phyloP scores from a whole-genome alignment of 805 yeast species.

The Cyberlindnera galapagoensis region DNA sequence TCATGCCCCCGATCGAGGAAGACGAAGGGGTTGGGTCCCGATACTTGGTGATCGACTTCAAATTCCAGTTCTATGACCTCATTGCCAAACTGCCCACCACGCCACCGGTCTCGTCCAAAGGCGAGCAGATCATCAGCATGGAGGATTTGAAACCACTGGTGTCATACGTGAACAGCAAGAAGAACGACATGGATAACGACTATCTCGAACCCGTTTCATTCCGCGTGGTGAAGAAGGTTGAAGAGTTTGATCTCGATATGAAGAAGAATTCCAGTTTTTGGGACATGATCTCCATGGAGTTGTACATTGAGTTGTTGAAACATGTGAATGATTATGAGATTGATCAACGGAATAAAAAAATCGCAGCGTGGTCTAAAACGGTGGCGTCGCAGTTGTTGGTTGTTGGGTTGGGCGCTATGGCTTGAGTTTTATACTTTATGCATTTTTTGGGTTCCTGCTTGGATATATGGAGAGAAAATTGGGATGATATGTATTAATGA shows the following conservation, averaged over 20 bases:
- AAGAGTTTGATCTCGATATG: conserved; percentile 34
- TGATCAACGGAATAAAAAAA: conserved; percentile 36
- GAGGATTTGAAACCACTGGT: conserved; percentile 57
- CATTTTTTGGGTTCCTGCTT: too few relatives aligned
- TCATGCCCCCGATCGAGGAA: conserved; percentile 51
- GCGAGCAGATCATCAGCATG: conserved; percentile 49
- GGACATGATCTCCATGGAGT: conserved; percentile 47
- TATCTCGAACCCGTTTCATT: conserved; percentile 28
- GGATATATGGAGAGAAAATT: too few relatives aligned
- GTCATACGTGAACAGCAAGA: conserved; percentile 49
- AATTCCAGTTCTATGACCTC: conserved; percentile 55
- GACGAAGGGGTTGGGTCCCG: conserved; percentile 31
- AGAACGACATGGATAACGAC: conserved; percentile 21
- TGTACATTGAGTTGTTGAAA: conserved; percentile 49
- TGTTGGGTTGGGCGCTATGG: conserved; percentile 56
- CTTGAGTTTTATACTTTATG: conserved; percentile 12
- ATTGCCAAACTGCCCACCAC: conserved; percentile 47
- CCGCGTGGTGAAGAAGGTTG: conserved; percentile 40
- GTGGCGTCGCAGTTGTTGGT: conserved; percentile 51
- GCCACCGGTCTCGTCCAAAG: conserved; percentile 45
- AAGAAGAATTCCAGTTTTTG: conserved; percentile 39
- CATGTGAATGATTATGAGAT: conserved; percentile 49
- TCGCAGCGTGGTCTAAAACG: conserved; percentile 51
- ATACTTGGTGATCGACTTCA: conserved; percentile 64
- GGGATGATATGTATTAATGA: too few relatives aligned